Base-by-base conservation (phyloP, 352 stramenopile species). In the Globisporangium megalacanthum region DNA sequence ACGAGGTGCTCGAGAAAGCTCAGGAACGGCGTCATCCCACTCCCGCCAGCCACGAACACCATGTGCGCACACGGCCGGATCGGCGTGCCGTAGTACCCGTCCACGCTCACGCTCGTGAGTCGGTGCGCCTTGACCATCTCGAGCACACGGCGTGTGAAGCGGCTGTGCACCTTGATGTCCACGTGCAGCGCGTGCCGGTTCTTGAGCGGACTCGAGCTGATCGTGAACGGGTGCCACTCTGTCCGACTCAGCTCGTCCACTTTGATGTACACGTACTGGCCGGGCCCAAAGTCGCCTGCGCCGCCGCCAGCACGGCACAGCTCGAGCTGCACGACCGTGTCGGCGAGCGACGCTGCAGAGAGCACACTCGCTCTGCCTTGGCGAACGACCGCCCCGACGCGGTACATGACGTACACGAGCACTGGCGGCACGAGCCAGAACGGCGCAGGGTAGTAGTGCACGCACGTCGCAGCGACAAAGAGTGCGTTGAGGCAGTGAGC, bases 201-300 rank as follows among this genome's bases (percentile, higher is more conserved):
- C 51, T 67, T 54, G 42, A 83, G 52, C 11, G 79, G 74, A 65
- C 76, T 88, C 6, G 79, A 89, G 45, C 74, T 83, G 54, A 92
- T 86, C 7, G 70, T 84, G 53, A 92, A 83, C 11, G 79, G 79
- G 29, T 92, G 82, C 82, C 79, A 92, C 53, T 85, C 64, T n/a
- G 66, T 77, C 20, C 48, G 59, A n/a, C 65, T 66, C 46, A 89
- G 75, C 9, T 72, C 61, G 29, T 78, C 64, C 39, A 86, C 66
- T 50, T 84, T 79, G 56, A 90, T 67, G 64, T 90, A 92, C 25
- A 92, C 82, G 57, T 81, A 88, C 52, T 92, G 82, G 0, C 77
- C 79, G 1, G 79, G 70, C 9, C 69, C 46, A 50, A 81, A 88
- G 29, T 84, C 66, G 2, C 55, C 61, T 13, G 25, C 14, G 0